A percentile compares a stretch with the other conserved stretches of the same genome.
Conservation (phyloP, 108 stramenopile species). For the Fistulifera pelliculosa region DNA sequence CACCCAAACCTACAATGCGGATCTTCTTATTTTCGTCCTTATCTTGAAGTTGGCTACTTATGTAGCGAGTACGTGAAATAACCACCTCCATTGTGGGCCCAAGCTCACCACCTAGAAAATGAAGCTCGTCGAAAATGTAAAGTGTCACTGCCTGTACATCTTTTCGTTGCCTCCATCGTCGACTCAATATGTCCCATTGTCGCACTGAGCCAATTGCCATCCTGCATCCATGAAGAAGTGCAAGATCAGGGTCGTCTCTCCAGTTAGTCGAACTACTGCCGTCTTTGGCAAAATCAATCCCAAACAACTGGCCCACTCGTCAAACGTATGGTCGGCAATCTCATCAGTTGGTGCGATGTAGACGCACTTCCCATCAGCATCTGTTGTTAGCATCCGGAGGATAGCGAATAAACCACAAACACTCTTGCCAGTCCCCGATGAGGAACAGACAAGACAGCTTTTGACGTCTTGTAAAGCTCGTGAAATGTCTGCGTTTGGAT, state of each 20-base stretch:
- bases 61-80: conserved; percentile 93
- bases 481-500: conserved; percentile 97
- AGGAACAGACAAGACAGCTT: conserved; percentile 91
- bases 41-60: conserved; percentile 65
- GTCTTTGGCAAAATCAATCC: conserved; percentile 57
- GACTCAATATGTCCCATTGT: conserved; percentile 88
- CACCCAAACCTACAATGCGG: conserved; percentile 89
- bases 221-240: conserved; percentile 52
- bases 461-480: conserved; percentile 86
- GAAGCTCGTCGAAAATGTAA: conserved; percentile 93
- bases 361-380: conserved; percentile 77
- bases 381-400: conserved; percentile 77
- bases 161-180: conserved; percentile 94
- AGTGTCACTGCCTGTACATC: conserved; percentile 85
- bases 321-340: conserved; percentile 53
- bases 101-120: conserved; percentile 86
- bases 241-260: conserved; percentile 84
- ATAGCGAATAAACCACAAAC: conserved; percentile 92
- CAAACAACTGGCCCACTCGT: conserved; percentile 70
- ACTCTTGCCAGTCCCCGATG: conserved; percentile 89
- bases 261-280: conserved; percentile 73
- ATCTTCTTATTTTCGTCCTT: conserved; percentile 22
- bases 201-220: conserved; percentile 82
- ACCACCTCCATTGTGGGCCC: conserved; percentile 93
- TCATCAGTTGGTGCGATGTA: conserved; percentile 91